Percentiles rank a stretch among this genome's conserved stretches.
Conservation (phyloP, 768 basidiomycete genomes). For the Leccinum incarnatum region DNA sequence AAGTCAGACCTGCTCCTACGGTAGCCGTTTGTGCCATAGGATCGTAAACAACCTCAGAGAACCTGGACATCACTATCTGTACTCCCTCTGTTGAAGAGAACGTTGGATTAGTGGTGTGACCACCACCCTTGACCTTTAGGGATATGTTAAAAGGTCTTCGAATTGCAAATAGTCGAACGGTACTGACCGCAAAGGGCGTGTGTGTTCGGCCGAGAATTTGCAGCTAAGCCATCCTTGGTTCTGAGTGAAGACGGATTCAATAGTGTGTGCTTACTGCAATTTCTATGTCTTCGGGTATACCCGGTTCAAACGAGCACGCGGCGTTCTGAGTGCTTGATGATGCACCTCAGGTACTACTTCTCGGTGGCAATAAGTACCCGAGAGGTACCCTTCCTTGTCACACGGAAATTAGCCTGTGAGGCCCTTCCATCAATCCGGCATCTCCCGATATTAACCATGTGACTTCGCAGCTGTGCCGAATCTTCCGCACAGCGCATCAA, state of each 20-base stretch:
- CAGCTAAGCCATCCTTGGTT: slow-evolving; percentile 3
- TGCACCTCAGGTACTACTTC: slow-evolving; percentile 5
- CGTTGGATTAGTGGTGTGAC: slow-evolving; percentile 51
- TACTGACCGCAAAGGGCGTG: slow-evolving; percentile 28
- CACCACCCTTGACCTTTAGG: slow-evolving; percentile 57
- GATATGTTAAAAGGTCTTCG: background rate
- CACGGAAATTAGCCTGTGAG: too few relatives aligned
- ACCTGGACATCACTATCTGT: slow-evolving; percentile 53
- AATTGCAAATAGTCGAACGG: background rate
- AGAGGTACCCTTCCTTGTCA: too few relatives aligned
- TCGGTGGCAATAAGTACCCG: too few relatives aligned
- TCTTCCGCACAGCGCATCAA: too few relatives aligned
- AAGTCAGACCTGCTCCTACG: slow-evolving; percentile 44
- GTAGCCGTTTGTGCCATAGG: slow-evolving; percentile 37
- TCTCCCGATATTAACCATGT: too few relatives aligned
- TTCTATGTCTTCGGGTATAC: slow-evolving; percentile 48
- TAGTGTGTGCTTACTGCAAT: slow-evolving; percentile 37
- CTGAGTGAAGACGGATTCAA: background rate
- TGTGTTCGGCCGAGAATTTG: slow-evolving; percentile 40
- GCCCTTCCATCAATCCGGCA: too few relatives aligned
- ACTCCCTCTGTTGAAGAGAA: slow-evolving; percentile 60
- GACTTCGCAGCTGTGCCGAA: too few relatives aligned
- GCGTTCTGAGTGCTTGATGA: slow-evolving; percentile 45
- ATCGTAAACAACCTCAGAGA: slow-evolving; percentile 43
- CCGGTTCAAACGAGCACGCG: slow-evolving; percentile 58